A percentile compares a stretch with the other conserved stretches of the same genome.
Conservation (phyloP, 75 land plant species). For the Pinus albicaulis region DNA sequence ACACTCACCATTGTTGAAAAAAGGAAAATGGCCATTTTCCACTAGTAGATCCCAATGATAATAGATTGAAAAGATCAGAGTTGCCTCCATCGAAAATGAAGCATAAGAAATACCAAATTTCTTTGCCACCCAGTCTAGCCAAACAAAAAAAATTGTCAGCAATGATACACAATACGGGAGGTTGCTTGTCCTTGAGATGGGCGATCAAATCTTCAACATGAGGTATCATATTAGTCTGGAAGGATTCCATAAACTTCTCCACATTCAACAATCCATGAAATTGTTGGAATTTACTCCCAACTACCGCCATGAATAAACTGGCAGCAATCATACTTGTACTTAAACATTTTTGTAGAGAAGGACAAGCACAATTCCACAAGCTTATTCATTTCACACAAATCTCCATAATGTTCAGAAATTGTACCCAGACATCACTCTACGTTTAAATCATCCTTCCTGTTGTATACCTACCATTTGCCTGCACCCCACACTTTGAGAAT, state of each 20-base stretch:
- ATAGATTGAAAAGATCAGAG: slow-evolving; percentile 28
- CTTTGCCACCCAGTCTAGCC: slow-evolving; percentile 21
- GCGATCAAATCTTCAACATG: slow-evolving; percentile 37
- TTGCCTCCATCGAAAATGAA: slow-evolving; percentile 44
- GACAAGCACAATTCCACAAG: no score
- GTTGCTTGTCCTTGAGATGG: not conserved
- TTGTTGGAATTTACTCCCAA: no score
- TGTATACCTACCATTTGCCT: no score
- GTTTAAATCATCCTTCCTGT: no score
- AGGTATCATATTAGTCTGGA: slow-evolving; percentile 21
- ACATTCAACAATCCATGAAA: slow-evolving; percentile 35
- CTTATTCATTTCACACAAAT: no score
- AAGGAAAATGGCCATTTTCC: slow-evolving; percentile 8
- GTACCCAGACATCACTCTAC: no score
- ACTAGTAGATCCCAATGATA: slow-evolving; percentile 36
- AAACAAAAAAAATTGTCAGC: slow-evolving; percentile 38
- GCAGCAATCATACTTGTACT: no score
- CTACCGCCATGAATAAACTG: no score
- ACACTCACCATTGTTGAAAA: no score
- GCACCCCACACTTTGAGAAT: no score
- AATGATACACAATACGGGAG: slow-evolving; percentile 22
- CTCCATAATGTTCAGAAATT: no score
- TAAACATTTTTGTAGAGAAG: no score
- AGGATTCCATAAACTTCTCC: slow-evolving; percentile 16
- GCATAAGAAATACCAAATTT: slow-evolving; percentile 29